phyloP scores from a whole-genome alignment of 371 early-diverging fungal species.

The Saksenaea oblongispora region DNA sequence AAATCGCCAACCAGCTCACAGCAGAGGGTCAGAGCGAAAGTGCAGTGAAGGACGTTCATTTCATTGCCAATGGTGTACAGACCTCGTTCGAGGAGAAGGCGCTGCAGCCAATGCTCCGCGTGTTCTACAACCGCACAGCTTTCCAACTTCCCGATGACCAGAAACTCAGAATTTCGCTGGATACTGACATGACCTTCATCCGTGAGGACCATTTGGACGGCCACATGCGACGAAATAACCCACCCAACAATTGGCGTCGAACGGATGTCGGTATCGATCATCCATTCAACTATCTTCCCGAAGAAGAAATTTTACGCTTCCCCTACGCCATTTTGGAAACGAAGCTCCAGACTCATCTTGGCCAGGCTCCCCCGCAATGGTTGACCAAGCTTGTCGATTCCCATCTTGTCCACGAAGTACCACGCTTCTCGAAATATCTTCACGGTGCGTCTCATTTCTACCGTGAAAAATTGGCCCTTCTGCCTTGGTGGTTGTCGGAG shows the following conservation, averaged over 20 bases:
- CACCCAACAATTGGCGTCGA: constrained; percentile 86
- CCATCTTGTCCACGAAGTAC: constrained; percentile 93
- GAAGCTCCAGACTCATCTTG: constrained; percentile 81
- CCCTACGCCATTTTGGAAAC: constrained; percentile 35
- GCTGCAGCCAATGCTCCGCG: constrained; percentile 79
- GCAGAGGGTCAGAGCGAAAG: constrained; percentile 63
- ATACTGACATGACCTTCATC: constrained; percentile 94
- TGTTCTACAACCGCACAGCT: constrained; percentile 94
- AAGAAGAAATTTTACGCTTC: constrained; percentile 44
- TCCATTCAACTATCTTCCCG: constrained; percentile 85
- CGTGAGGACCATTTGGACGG: constrained; percentile 70
- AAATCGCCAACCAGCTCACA: constrained; percentile 77
- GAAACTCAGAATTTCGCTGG: constrained; percentile 90
- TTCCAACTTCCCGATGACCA: constrained; percentile 96
- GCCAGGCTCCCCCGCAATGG: constrained; percentile 92
- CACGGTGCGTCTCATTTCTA: constrained; percentile 77
- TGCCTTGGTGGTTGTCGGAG: constrained; percentile 44
- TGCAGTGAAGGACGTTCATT: constrained; percentile 67
- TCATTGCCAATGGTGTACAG: constrained; percentile 74
- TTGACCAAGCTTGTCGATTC: constrained; percentile 83
- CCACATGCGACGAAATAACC: constrained; percentile 53
- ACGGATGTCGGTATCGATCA: constrained; percentile 82
- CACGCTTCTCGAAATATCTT: constrained; percentile 97
- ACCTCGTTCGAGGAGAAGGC: constrained; percentile 65
- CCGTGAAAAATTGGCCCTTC: constrained; percentile 22